Evolutionary conservation across 345 rosid genomes (phyloP).

Genomic region (Jatropha curcas): DNA sequence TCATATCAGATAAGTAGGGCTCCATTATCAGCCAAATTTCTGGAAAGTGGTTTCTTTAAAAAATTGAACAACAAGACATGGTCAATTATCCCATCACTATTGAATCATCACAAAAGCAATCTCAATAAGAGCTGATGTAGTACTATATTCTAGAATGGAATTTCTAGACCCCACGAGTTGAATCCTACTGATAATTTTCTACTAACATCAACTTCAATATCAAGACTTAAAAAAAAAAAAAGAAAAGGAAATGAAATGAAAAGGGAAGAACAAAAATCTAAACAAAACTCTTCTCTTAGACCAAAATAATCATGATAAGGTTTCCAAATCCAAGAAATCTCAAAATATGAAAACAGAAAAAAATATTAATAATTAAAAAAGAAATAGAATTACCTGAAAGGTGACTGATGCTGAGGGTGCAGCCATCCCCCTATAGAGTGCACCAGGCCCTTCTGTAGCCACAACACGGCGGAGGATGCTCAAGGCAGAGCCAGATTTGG

Average conservation of each 20-base stretch:
- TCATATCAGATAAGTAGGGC: neutral
- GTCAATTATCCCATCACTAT: neutral
- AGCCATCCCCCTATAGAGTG: slow-evolving; percentile 87
- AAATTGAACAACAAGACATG: neutral
- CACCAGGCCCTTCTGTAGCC: slow-evolving; percentile 61
- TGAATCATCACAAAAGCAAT: neutral
- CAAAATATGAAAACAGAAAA: neutral
- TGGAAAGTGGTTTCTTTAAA: slow-evolving; percentile 1
- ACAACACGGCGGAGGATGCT: slow-evolving; percentile 59
- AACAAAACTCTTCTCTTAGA: neutral
- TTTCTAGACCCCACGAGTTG: neutral
- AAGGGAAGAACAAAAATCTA: neutral
- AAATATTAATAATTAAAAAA: neutral
- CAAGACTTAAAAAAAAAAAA: neutral
- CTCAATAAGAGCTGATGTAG: neutral
- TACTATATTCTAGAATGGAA: too few species aligned
- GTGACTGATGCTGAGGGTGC: slow-evolving; percentile 95
- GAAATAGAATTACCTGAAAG: slow-evolving; percentile 61
- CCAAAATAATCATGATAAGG: slow-evolving; percentile 15
- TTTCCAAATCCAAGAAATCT: slow-evolving; percentile 14
- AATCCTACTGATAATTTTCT: neutral
- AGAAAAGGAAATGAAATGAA: too few species aligned
- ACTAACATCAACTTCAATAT: neutral
- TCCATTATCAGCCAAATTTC: slow-evolving; percentile 12
- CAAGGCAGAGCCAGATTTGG: slow-evolving; percentile 72